Evolutionary conservation across 2,329 filamentous ascomycete species (phyloP).

Genomic region (Neonectria punicea): DNA sequence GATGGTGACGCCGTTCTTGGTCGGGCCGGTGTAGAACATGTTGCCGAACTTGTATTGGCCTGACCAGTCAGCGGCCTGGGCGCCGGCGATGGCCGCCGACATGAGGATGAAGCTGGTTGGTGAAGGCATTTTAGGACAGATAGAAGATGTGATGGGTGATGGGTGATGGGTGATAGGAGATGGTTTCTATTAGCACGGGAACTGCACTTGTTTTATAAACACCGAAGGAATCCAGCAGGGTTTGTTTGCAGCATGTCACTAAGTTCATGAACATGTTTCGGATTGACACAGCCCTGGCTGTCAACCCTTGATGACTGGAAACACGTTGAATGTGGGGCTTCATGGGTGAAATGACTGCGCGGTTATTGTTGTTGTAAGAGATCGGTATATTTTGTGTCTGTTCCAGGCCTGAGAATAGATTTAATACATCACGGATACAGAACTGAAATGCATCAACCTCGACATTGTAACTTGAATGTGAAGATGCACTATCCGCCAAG

Average conservation of each 20-base stretch:
- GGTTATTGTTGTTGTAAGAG: not conserved
- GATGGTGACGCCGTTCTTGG: constrained; percentile 26
- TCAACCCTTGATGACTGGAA: not conserved
- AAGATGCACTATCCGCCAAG: not conserved
- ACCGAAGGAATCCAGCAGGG: not conserved
- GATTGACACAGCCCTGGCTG: not conserved
- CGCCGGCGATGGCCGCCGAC: constrained; percentile 7
- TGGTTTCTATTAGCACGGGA: not conserved
- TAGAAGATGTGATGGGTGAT: not conserved
- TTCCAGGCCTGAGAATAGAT: not conserved
- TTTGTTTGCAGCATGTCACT: not conserved
- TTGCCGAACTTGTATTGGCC: constrained; percentile 28
- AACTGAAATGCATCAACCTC: not conserved
- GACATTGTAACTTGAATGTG: not conserved
- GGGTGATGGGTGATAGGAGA: not conserved
- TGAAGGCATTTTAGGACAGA: constrained; percentile 6
- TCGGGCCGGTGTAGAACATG: constrained; percentile 27
- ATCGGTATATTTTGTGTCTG: not conserved
- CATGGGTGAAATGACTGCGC: not conserved
- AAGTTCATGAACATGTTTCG: not conserved
- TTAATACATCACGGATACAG: not conserved
- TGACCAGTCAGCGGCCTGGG: constrained; percentile 12
- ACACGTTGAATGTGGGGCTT: not conserved
- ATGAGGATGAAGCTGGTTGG: constrained; percentile 9
- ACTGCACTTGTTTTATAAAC: not conserved